Base-by-base conservation (phyloP, 208 protist genomes). In the Trypanosoma lewisi region DNA sequence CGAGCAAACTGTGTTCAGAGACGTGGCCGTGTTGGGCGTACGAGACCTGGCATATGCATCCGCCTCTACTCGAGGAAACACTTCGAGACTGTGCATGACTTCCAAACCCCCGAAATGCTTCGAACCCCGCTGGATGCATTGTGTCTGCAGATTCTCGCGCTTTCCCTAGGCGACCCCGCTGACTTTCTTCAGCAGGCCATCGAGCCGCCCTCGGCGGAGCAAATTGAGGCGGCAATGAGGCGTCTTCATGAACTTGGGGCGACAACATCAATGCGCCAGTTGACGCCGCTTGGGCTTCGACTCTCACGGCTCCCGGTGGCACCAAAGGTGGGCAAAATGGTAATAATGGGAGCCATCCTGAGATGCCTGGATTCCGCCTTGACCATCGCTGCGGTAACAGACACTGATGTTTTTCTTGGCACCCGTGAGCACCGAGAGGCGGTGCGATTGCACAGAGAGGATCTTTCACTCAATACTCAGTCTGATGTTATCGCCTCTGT, bases 41-140 rank as follows among this genome's bases (percentile, higher is more conserved):
- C 97, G 0, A 75, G 87, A 14, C 81, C 87, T 2, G 98, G 98
- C 45, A 63, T 96, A 8, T 98, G 94, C 63, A 98, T 97, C 55
- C 93, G 91, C 34, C 78, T 98, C 50, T 98, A 93, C 74, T 93
- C 97, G 0, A 73, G 75, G 9, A 55, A 74, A 31, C 89, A 95
- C 70, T 97, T 94, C 42, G 68, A 82, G 1, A 49, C 16, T 0
- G 62, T 97, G 44, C 82, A 86, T 55, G 85, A 93, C 21, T 97
- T 94, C 59, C 91, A 95, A 50, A 93, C 85, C 4, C 97, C 97
- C 6, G 96, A 99, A 68, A 98, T 99, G 52, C 70, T 93, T 11
- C 91, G 97, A 30, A 86, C 80, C 1, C 95, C 96, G 8, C 86
- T 99, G 6, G 97, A 98, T 51, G 54, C 83, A 8, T 36, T 98